phyloP scores from a whole-genome alignment of 495 filamentous ascomycete species.

The Podospora pseudopauciseta region DNA sequence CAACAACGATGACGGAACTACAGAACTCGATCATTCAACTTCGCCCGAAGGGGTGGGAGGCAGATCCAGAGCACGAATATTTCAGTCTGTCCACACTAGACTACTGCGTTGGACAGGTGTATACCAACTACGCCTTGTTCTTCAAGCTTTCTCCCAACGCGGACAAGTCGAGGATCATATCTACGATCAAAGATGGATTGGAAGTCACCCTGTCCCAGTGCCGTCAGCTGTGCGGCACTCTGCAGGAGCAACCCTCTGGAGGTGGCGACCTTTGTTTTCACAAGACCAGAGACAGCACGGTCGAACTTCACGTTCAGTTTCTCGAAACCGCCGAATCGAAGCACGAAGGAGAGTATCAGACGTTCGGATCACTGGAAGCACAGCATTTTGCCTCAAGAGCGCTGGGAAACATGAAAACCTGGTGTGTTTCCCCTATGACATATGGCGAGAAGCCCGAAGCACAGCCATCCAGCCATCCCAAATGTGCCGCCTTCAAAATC shows the following conservation, averaged over 20 bases:
- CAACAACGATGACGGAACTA: neutral
- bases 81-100: slow-evolving; percentile 34
- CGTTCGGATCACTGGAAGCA: slow-evolving; percentile 32
- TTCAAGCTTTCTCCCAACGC: slow-evolving; percentile 36
- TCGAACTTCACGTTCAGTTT: slow-evolving; percentile 41
- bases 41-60: slow-evolving; percentile 30
- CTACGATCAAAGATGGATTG: slow-evolving; percentile 36
- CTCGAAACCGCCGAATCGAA: slow-evolving; percentile 12
- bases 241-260: slow-evolving; percentile 36
- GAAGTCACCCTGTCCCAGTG: slow-evolving; percentile 41
- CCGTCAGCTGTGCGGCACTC: slow-evolving; percentile 42
- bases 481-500: slow-evolving; percentile 38
- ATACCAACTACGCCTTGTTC: slow-evolving; percentile 40
- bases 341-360: slow-evolving; percentile 33
- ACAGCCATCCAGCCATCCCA: slow-evolving; percentile 33
- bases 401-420: slow-evolving; percentile 30
- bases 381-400: slow-evolving; percentile 28
- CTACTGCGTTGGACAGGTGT: slow-evolving; percentile 31
- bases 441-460: slow-evolving; percentile 42
- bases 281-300: slow-evolving; percentile 42
- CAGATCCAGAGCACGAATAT: slow-evolving; percentile 25
- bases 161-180: slow-evolving; percentile 26
- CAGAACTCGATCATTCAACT: slow-evolving; percentile 13
- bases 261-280: slow-evolving; percentile 24
- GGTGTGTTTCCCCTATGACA: slow-evolving; percentile 36